These are phyloP conservation scores for Eucalyptus rudis DNA, from an alignment of 345 rosid species.

Conservation along the genomic window DNA sequence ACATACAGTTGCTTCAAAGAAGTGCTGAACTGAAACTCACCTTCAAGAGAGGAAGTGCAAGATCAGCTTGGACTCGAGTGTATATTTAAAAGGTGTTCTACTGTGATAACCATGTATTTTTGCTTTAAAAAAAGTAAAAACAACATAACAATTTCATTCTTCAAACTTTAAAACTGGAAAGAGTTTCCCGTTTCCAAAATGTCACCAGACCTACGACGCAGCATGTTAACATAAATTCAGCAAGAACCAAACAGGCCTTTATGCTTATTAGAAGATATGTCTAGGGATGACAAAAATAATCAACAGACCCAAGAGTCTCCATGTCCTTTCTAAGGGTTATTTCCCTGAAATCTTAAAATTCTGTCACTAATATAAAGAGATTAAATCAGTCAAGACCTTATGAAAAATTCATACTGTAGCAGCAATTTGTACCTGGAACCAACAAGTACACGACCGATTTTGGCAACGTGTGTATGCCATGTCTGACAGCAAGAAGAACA, in stretches of 20 bases:
- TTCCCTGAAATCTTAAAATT: background rate
- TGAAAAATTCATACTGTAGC: background rate
- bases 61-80: background rate
- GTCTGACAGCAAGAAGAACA: constrained; percentile 39
- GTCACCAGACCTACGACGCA: background rate
- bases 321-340: background rate
- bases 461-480: constrained; percentile 86
- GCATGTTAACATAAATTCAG: background rate
- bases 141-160: background rate
- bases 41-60: background rate
- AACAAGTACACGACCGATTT: constrained; percentile 72
- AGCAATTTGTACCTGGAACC: constrained; percentile 65
- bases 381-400: background rate
- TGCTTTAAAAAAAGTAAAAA: background rate
- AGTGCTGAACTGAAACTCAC: background rate
- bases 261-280: background rate
- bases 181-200: background rate
- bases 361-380: background rate
- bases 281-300: background rate
- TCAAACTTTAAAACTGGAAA: background rate
- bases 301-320: background rate
- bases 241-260: background rate
- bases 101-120: background rate
- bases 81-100: background rate
- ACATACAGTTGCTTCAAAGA: background rate